Percentiles rank a stretch among this genome's conserved stretches.
These are phyloP conservation scores for Zostera marina DNA, from an alignment of 116 monocot species.

Conservation along the genomic window DNA sequence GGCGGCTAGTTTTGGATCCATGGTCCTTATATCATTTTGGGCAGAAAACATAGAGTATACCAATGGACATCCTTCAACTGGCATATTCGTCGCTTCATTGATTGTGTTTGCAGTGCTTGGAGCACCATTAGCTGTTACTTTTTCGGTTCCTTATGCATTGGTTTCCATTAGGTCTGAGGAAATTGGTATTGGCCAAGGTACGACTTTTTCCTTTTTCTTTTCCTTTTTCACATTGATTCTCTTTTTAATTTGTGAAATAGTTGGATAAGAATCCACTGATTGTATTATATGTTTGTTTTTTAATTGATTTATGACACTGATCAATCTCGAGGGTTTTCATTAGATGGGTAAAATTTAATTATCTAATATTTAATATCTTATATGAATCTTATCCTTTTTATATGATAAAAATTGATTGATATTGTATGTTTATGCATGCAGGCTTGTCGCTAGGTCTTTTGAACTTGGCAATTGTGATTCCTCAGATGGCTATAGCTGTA, in stretches of 20 bases:
- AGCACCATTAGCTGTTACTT: slow-evolving; percentile 61
- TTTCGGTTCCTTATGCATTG: slow-evolving; percentile 64
- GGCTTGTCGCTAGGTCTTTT: slow-evolving; percentile 86
- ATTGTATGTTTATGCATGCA: too few species aligned
- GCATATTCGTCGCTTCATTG: slow-evolving; percentile 8
- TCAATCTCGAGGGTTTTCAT: too few species aligned
- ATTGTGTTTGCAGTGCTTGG: slow-evolving; percentile 25
- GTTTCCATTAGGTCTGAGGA: slow-evolving; percentile 3
- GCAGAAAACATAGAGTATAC: neutral
- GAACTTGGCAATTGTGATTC: slow-evolving; percentile 79
- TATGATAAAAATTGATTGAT: too few species aligned
- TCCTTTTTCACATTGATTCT: too few species aligned
- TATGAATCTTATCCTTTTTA: too few species aligned
- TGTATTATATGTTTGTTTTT: too few species aligned
- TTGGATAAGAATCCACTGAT: too few species aligned
- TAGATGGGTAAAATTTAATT: too few species aligned
- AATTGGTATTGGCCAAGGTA: slow-evolving; percentile 1
- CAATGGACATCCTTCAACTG: neutral
- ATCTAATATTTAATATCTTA: too few species aligned
- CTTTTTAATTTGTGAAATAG: too few species aligned
- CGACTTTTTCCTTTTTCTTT: too few species aligned
- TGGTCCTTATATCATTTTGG: slow-evolving; percentile 28
- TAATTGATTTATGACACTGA: too few species aligned
- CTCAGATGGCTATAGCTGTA: slow-evolving; percentile 65
- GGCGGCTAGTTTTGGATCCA: slow-evolving; percentile 34